Evolutionary conservation across 768 basidiomycete genomes (phyloP), one percentile per base, ranked within the genome.

Genomic region (Podaxis sp.): DNA sequence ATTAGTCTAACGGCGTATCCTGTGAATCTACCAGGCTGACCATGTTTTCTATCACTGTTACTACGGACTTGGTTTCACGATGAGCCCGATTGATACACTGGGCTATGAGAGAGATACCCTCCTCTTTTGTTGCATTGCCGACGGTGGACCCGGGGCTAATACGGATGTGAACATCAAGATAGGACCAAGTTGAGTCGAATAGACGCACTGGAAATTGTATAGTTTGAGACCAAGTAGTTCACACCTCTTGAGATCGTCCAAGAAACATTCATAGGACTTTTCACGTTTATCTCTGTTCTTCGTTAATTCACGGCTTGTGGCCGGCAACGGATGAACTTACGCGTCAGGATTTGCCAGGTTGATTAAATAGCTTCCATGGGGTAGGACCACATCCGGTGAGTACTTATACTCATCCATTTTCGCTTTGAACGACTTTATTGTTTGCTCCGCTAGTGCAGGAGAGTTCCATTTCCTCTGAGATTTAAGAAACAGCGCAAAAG

Each of bases 331-430:
- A 25, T 5, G 13, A 25, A 21, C 89, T 58, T 54, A 91, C 90
- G 64, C 64, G 61, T 93, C 89, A 0, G 89, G 87, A 70, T 93
- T 93, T 44, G 86, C 93, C 1, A 94, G 79, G 67, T 95, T 95
- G 52, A 94, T 82, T 28, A 95, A 80, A 69, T 94, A 95, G 64
- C 85, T 92, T 28, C 91, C 92, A 64, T 95, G 93, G 0, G 91
- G 91, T 2, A 95, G 73, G 1, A 94, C 78, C 61, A 88, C 73
- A n/a, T 75, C 73, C 2, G 81, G 72, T 0, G 80, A 73, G 69
- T 93, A 93, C 1, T 82, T 82, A 61, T 86, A 82, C 35, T 79
- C 77, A 57, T 74, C 66, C 82, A 92, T 79, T 25, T 85, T 78
- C 36, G 73, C 70, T 67, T 85, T 88, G 73, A 93, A 93, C 35